Evolutionary conservation across 257 asterid species (phyloP).

Genomic region (Fraxinus cuspidata): DNA sequence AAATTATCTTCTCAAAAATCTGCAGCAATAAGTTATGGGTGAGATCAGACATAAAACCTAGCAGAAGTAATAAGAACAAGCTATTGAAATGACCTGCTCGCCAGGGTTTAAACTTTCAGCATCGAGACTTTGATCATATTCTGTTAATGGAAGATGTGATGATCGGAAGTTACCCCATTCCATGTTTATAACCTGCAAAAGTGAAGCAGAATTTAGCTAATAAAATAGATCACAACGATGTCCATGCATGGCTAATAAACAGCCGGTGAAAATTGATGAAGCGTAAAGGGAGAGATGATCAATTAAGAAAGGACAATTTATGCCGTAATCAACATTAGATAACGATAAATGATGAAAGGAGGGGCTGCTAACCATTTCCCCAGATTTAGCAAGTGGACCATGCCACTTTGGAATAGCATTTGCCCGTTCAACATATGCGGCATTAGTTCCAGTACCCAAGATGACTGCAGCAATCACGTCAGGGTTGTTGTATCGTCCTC

Average conservation of each 20-base stretch:
- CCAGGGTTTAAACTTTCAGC: conserved; percentile 90
- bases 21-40: conserved; percentile 35
- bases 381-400: conserved; percentile 65
- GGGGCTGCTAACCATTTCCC: conserved; percentile 67
- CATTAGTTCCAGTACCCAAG: conserved; percentile 95
- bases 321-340: conserved; percentile 1
- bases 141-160: conserved; percentile 87
- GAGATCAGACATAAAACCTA: conserved; percentile 1
- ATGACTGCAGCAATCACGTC: conserved; percentile 89
- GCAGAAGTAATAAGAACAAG: not conserved
- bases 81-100: conserved; percentile 62
- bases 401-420: conserved; percentile 85
- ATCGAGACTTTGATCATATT: conserved; percentile 76
- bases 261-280: conserved; percentile 3
- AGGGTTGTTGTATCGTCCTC: conserved; percentile 62
- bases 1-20: conserved; percentile 84
- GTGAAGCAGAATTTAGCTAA: not conserved
- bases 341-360: not conserved
- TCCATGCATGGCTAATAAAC: not conserved
- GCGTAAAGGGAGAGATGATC: conserved; percentile 10
- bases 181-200: conserved; percentile 80
- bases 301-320: not conserved
- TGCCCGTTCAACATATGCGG: conserved; percentile 90
- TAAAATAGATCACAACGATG: not conserved
- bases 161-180: conserved; percentile 96